Conservation (phyloP, 495 filamentous ascomycete species). For the Cudoniella acicularis region DNA sequence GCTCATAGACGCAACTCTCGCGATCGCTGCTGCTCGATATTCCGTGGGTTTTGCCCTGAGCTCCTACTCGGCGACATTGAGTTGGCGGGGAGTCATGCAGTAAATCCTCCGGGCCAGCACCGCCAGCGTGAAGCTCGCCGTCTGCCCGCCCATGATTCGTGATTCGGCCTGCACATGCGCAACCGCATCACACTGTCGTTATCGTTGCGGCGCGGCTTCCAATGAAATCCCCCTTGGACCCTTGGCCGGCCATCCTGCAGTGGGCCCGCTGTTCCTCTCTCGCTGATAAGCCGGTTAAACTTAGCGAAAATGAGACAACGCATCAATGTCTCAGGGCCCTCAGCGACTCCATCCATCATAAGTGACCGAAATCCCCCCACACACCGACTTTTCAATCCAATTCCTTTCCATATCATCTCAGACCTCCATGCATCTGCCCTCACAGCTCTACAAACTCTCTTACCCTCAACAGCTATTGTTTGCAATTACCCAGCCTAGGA, state of each 20-base stretch:
- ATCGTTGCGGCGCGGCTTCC: constrained; percentile 3
- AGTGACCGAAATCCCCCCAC: constrained; percentile 16
- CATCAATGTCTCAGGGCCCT: constrained; percentile 21
- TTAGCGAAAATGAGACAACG: constrained; percentile 20
- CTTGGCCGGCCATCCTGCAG: not conserved
- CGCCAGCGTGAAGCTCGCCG: not conserved
- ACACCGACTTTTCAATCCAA: constrained; percentile 4
- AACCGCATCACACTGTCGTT: constrained; percentile 13
- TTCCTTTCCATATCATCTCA: constrained; percentile 1
- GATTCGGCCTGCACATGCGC: constrained; percentile 17
- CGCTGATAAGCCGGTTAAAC: constrained; percentile 23
- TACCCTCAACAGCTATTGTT: constrained; percentile 8
- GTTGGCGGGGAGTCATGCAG: constrained; percentile 4
- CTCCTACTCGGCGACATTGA: not conserved
- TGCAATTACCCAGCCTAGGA: constrained; percentile 11
- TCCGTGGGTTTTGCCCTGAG: not conserved
- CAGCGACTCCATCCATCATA: constrained; percentile 15
- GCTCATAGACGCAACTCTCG: not conserved
- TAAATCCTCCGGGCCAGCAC: constrained; percentile 1
- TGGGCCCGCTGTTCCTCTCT: constrained; percentile 14
- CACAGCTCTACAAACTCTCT: constrained; percentile 3
- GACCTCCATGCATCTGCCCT: constrained; percentile 4
- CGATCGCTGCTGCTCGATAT: not conserved
- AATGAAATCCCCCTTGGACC: constrained; percentile 21
- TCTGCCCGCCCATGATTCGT: constrained; percentile 14